A percentile compares a stretch with the other conserved stretches of the same genome.
phyloP scores from a whole-genome alignment of 2,329 filamentous ascomycete species.

The Venturia asperata region DNA sequence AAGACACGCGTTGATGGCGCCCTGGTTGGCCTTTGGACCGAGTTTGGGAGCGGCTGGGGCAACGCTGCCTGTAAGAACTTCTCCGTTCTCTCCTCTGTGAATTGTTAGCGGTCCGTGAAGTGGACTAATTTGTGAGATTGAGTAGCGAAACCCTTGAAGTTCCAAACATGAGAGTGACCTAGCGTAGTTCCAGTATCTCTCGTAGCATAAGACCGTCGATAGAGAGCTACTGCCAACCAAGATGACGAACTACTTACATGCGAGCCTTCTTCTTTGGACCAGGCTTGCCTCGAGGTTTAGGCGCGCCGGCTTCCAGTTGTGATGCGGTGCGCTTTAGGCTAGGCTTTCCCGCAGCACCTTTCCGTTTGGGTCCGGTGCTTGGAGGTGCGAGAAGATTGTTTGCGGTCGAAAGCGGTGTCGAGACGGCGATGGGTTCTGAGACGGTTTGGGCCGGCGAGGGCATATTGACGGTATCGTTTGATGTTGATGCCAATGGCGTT shows the following conservation, averaged over 20 bases:
- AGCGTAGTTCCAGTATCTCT: neutral
- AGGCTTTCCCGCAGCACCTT: constrained; percentile 63
- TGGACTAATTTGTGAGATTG: neutral
- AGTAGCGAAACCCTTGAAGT: neutral
- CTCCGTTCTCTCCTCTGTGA: constrained; percentile 37
- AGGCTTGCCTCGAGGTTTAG: constrained; percentile 77
- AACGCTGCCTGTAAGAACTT: constrained; percentile 38
- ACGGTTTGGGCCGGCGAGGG: neutral
- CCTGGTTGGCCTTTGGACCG: constrained; percentile 92
- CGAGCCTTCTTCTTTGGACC: constrained; percentile 94
- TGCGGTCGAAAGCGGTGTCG: neutral
- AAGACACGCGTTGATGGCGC: constrained; percentile 93
- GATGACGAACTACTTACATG: constrained; percentile 58
- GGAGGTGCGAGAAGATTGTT: constrained; percentile 15
- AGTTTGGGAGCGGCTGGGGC: constrained; percentile 54
- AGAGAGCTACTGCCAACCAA: constrained; percentile 10
- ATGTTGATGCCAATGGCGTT: neutral
- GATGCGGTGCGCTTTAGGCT: constrained; percentile 52
- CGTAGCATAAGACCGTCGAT: neutral
- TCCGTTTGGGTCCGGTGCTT: constrained; percentile 52
- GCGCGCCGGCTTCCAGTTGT: constrained; percentile 39
- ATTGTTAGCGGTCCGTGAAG: neutral
- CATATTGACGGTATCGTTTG: neutral
- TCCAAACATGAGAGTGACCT: neutral
- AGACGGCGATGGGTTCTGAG: constrained; percentile 6